Conservation (phyloP, 1,284 basidiomycete species). For the Heliocybe sulcata region DNA sequence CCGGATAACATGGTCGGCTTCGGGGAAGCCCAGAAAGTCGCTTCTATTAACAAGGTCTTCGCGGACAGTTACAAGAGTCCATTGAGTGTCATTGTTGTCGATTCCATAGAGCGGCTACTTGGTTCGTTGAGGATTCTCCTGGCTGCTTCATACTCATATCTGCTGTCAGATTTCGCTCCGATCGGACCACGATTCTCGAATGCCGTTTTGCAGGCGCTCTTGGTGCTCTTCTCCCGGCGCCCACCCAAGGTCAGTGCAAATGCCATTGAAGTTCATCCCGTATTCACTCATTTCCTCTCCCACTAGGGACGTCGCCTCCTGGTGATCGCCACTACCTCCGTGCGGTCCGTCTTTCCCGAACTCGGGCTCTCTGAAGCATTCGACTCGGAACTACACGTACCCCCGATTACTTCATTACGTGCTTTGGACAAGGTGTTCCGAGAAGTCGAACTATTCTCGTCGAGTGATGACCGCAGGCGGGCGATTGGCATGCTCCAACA, state of each 20-base stretch:
- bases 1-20: conserved; percentile 98
- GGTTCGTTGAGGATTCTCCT: conserved; percentile 39
- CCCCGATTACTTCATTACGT: conserved; percentile 71
- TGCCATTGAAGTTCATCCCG: not conserved
- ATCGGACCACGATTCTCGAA: conserved; percentile 97
- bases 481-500: conserved; percentile 68
- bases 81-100: conserved; percentile 94
- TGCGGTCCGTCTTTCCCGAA: conserved; percentile 82
- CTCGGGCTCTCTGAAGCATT: conserved; percentile 88
- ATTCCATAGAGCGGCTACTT: conserved; percentile 85
- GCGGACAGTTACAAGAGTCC: conserved; percentile 97
- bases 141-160: conserved; percentile 3
- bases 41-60: conserved; percentile 91
- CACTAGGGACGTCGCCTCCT: conserved; percentile 84
- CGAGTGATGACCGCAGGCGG: conserved; percentile 46
- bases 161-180: conserved; percentile 84
- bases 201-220: conserved; percentile 84
- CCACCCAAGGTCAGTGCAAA: conserved; percentile 76
- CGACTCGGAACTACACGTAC: conserved; percentile 84
- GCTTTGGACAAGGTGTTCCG: conserved; percentile 75
- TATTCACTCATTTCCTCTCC: conserved; percentile 7
- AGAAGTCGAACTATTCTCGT: conserved; percentile 78
- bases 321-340: conserved; percentile 89
- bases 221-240: conserved; percentile 84
- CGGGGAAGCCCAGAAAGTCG: conserved; percentile 87